phyloP scores from a whole-genome alignment of 2,329 filamentous ascomycete species.

The Thelonectria blattea region DNA sequence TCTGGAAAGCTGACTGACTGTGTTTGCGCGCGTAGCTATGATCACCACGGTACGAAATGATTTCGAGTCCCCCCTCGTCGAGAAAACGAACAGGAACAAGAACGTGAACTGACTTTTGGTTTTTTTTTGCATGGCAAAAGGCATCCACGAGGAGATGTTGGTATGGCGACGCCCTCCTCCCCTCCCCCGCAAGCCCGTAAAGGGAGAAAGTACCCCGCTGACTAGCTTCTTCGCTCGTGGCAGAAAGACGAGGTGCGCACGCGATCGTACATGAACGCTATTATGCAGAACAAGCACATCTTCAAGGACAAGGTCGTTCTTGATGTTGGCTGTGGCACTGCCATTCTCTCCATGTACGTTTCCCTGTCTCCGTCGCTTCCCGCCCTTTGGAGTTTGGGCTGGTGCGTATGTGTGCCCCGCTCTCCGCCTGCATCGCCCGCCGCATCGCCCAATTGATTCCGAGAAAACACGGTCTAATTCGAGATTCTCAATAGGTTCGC shows the following conservation, averaged over 20 bases:
- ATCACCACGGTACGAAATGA: constrained; percentile 81
- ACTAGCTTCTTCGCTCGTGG: constrained; percentile 24
- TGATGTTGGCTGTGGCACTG: constrained; percentile 96
- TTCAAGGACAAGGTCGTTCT: constrained; percentile 86
- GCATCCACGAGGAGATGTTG: constrained; percentile 98
- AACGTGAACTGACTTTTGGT: constrained; percentile 25
- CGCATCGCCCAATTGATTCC: neutral
- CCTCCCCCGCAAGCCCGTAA: constrained; percentile 22
- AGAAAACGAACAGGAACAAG: neutral
- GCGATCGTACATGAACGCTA: constrained; percentile 94
- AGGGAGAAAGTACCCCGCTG: constrained; percentile 29
- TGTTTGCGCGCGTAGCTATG: constrained; percentile 70
- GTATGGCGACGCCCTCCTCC: constrained; percentile 62
- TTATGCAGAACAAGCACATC: constrained; percentile 95
- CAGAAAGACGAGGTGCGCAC: constrained; percentile 99
- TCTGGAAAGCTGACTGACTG: constrained; percentile 45
- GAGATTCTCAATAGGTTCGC: constrained; percentile 74
- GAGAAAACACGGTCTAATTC: constrained; percentile 18
- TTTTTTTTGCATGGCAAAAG: constrained; percentile 54
- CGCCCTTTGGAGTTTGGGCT: neutral
- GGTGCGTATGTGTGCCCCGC: neutral
- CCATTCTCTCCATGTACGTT: constrained; percentile 95
- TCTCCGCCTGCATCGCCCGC: neutral
- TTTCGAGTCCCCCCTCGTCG: neutral
- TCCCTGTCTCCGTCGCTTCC: constrained; percentile 7